Conservation (phyloP, 2,329 filamentous ascomycete genomes). For the Plenodomus lindquistii region DNA sequence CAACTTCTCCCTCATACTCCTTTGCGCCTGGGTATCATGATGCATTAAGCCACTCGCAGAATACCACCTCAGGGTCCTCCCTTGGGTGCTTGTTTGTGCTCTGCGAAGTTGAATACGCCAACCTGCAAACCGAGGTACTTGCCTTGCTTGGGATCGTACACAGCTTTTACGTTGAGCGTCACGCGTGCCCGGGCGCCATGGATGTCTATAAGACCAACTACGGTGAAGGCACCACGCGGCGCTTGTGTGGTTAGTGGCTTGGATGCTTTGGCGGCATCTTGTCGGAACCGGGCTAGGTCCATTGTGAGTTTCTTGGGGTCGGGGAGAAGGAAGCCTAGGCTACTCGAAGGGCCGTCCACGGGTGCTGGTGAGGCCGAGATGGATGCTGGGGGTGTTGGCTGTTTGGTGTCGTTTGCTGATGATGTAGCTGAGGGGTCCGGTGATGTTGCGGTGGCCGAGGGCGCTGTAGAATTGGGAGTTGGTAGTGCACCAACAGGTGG, state of each 20-base stretch:
- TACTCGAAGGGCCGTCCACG: slow-evolving; percentile 16
- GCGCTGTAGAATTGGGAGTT: not conserved
- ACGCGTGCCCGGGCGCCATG: slow-evolving; percentile 47
- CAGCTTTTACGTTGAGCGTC: slow-evolving; percentile 50
- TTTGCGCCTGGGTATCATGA: slow-evolving; percentile 10
- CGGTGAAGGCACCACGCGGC: slow-evolving; percentile 51
- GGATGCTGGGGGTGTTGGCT: slow-evolving; percentile 5
- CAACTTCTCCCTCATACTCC: slow-evolving; percentile 4
- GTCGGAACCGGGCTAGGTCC: slow-evolving; percentile 32
- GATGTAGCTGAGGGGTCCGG: slow-evolving; percentile 13
- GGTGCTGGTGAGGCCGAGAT: slow-evolving; percentile 10
- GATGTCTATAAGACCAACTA: slow-evolving; percentile 53
- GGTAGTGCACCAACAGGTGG: slow-evolving; percentile 10
- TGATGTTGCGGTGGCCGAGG: slow-evolving; percentile 9
- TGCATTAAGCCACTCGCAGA: slow-evolving; percentile 3
- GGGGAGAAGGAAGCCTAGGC: slow-evolving; percentile 29
- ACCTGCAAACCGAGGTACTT: slow-evolving; percentile 42
- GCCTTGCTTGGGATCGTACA: slow-evolving; percentile 50
- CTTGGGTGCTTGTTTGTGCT: slow-evolving; percentile 45
- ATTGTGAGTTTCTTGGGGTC: slow-evolving; percentile 30
- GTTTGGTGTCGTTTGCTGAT: slow-evolving; percentile 17
- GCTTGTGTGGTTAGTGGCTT: slow-evolving; percentile 32
- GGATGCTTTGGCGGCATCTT: slow-evolving; percentile 20
- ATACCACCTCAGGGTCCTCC: slow-evolving; percentile 25
- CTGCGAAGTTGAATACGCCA: slow-evolving; percentile 22